These are phyloP conservation scores for Sclerotinia trifoliorum DNA, from an alignment of 2,329 filamentous ascomycete genomes.

Conservation along the genomic window DNA sequence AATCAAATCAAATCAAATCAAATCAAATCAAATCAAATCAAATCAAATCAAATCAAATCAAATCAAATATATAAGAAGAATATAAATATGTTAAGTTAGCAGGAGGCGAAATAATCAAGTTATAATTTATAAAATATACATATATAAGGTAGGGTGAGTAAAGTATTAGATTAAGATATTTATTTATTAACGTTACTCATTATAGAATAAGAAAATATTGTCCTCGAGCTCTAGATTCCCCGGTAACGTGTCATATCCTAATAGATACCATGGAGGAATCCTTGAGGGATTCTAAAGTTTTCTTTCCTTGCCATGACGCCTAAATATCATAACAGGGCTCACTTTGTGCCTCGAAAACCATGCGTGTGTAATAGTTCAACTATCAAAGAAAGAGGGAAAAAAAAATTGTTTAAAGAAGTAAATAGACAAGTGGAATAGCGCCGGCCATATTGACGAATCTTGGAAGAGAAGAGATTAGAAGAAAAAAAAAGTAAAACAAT, in stretches of 20 bases:
- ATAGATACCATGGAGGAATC: background rate
- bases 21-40: too few relatives aligned
- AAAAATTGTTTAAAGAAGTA: background rate
- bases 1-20: too few relatives aligned
- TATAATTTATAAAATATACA: background rate
- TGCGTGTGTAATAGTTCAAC: background rate
- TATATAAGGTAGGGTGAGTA: too few relatives aligned
- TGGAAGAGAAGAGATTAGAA: background rate
- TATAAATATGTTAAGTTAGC: too few relatives aligned
- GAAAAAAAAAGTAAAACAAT: background rate
- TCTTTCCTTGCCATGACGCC: background rate
- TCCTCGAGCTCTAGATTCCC: background rate
- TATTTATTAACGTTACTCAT: background rate
- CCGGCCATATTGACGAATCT: background rate
- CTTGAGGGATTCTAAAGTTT: background rate
- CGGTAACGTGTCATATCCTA: too few relatives aligned
- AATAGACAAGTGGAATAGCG: background rate
- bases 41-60: too few relatives aligned
- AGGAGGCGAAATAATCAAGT: background rate
- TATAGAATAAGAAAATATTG: background rate
- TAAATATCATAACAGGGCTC: background rate
- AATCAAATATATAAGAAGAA: too few relatives aligned
- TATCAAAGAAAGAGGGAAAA: background rate
- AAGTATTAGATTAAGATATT: background rate
- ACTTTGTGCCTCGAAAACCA: background rate